These are phyloP conservation scores for Salix suchowensis DNA, from an alignment of 345 rosid species.

Conservation along the genomic window DNA sequence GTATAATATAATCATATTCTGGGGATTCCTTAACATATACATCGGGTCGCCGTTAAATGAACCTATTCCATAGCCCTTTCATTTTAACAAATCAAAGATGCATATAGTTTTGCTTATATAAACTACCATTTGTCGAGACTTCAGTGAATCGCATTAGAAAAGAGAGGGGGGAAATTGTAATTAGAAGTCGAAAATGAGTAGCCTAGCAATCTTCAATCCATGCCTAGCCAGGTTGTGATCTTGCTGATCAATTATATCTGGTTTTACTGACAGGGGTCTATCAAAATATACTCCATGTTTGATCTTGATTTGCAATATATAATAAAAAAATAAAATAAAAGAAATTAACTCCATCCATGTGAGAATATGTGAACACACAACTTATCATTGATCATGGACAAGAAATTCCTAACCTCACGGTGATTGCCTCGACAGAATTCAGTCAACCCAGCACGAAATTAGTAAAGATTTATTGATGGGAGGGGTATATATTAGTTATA, in stretches of 20 bases:
- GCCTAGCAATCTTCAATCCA: neutral
- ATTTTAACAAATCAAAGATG: too few relatives aligned
- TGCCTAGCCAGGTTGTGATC: neutral
- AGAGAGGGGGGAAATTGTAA: neutral
- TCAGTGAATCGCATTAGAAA: neutral
- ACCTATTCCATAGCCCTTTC: neutral
- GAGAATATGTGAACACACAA: neutral
- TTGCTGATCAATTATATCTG: neutral
- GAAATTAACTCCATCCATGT: neutral
- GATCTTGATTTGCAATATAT: neutral
- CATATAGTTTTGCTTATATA: neutral
- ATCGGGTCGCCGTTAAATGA: neutral
- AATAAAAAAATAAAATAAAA: neutral
- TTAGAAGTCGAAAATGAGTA: neutral
- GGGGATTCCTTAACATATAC: too few relatives aligned
- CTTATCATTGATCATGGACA: neutral
- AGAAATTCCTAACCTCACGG: neutral
- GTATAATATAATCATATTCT: too few relatives aligned
- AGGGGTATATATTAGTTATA: neutral
- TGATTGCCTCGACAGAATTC: neutral
- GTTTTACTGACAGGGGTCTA: too few relatives aligned
- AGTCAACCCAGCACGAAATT: neutral
- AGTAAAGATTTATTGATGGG: neutral
- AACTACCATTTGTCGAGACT: neutral
- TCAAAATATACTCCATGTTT: neutral